A percentile compares a stretch with the other conserved stretches of the same genome.
Conservation (phyloP, 2,329 filamentous ascomycete genomes). For the Microsporum audouinii region DNA sequence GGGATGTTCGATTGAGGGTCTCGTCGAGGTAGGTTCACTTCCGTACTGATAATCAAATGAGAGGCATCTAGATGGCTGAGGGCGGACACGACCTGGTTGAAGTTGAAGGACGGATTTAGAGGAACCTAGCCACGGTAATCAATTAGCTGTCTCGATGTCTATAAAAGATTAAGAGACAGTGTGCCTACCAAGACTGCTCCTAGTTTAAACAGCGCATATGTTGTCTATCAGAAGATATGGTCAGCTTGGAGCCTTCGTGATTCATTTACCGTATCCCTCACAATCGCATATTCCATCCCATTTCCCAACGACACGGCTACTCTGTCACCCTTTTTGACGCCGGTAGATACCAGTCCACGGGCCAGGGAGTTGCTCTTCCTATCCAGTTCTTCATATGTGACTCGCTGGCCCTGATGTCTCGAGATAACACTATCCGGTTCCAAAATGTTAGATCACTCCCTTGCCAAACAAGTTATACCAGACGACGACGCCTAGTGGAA, state of each 20-base stretch:
- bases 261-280: constrained; percentile 30
- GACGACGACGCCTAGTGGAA: neutral
- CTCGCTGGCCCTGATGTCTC: constrained; percentile 48
- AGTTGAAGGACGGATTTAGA: constrained; percentile 80
- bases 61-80: constrained; percentile 61
- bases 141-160: neutral
- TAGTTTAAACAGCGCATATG: constrained; percentile 85
- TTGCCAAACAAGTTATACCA: neutral
- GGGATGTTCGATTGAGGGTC: constrained; percentile 48
- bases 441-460: constrained; percentile 4
- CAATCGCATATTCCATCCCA: constrained; percentile 66
- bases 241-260: neutral
- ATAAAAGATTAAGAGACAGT: neutral
- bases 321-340: constrained; percentile 69
- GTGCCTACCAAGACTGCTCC: constrained; percentile 65
- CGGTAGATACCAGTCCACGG: constrained; percentile 54
- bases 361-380: constrained; percentile 64
- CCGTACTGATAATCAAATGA: constrained; percentile 71
- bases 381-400: constrained; percentile 70
- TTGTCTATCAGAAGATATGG: constrained; percentile 32
- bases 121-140: constrained; percentile 47
- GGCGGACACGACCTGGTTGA: constrained; percentile 63
- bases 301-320: constrained; percentile 84
- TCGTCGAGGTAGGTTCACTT: constrained; percentile 68
- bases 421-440: constrained; percentile 41